phyloP scores from a whole-genome alignment of 73 alveolate species.

The Breviolum minutum region DNA sequence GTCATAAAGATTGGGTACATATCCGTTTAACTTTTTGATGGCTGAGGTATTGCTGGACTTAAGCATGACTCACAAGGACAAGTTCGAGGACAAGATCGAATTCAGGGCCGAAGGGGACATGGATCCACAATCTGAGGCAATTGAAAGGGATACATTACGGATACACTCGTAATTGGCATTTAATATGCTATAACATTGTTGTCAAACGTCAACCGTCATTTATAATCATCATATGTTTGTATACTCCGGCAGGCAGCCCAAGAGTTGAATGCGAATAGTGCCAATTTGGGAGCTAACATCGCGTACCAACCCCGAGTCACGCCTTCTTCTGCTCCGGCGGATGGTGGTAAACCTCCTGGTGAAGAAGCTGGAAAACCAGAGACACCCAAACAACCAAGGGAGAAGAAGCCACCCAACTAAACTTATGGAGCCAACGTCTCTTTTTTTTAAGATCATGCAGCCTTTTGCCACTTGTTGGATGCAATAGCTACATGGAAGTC shows the following conservation, averaged over 20 bases:
- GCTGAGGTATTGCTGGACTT: not conserved
- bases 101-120: not conserved
- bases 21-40: not conserved
- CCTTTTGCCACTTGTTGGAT: not conserved
- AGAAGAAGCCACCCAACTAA: not conserved
- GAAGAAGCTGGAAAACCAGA: not conserved
- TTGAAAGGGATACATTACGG: not conserved
- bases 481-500: not conserved
- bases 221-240: too few relatives aligned
- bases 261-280: not conserved
- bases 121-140: slow-evolving; percentile 7
- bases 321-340: not conserved
- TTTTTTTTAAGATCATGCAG: not conserved
- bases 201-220: too few relatives aligned
- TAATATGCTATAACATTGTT: not conserved
- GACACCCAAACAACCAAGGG: too few relatives aligned
- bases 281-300: not conserved
- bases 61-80: not conserved
- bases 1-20: not conserved
- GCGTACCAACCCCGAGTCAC: not conserved
- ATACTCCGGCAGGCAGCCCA: not conserved
- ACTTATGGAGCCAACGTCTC: not conserved
- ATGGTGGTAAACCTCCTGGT: not conserved
- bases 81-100: not conserved
- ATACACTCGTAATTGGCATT: not conserved